Evolutionary conservation across 345 rosid species (phyloP).

Genomic region (Acer yangbiense): DNA sequence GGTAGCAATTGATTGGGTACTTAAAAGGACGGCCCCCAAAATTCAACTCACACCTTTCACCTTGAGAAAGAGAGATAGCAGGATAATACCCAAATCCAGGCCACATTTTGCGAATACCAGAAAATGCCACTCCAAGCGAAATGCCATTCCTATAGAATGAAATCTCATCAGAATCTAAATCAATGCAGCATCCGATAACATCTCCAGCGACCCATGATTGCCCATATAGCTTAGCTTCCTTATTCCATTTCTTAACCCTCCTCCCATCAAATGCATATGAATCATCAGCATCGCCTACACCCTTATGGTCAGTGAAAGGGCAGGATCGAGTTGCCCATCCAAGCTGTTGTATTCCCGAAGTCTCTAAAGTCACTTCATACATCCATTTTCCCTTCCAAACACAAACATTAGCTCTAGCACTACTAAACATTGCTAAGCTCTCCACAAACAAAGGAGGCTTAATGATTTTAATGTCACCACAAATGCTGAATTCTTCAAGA

Average conservation of each 20-base stretch:
- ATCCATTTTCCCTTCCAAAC: constrained; percentile 98
- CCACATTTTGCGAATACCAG: constrained; percentile 74
- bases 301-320: constrained; percentile 88
- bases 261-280: constrained; percentile 98
- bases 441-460: constrained; percentile 78
- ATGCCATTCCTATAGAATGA: constrained; percentile 81
- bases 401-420: constrained; percentile 79
- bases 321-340: constrained; percentile 96
- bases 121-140: constrained; percentile 81
- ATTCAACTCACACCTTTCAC: constrained; percentile 84
- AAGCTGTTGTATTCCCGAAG: constrained; percentile 90
- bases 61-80: constrained; percentile 89
- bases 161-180: constrained; percentile 69
- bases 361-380: constrained; percentile 92
- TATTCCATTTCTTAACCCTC: constrained; percentile 91
- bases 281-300: constrained; percentile 98
- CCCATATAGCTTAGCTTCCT: constrained; percentile 75
- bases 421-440: constrained; percentile 88
- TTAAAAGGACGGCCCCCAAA: constrained; percentile 87
- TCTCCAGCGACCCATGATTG: constrained; percentile 94
- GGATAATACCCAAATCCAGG: constrained; percentile 89
- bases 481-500: constrained; percentile 71
- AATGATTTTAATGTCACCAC: constrained; percentile 73
- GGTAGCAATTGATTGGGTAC: constrained; percentile 62
- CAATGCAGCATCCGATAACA: constrained; percentile 92